A percentile compares a stretch with the other conserved stretches of the same genome.
Conservation (phyloP, 805 yeast species). For the Ogataea salicorniae region DNA sequence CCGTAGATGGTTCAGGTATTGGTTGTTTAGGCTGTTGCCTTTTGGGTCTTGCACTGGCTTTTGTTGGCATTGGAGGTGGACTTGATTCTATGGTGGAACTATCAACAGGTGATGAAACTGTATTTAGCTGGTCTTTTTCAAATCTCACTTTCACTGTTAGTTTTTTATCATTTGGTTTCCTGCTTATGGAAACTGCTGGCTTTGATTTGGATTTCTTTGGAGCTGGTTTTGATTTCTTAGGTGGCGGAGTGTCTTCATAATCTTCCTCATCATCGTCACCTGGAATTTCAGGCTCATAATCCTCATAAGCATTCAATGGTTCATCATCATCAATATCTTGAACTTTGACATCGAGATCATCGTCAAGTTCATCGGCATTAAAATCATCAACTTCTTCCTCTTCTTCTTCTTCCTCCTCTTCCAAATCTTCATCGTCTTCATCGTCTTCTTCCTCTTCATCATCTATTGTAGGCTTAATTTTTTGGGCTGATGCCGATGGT, state of each 20-base stretch:
- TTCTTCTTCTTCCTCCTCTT: conserved; percentile 9
- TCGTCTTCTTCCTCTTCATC: conserved; percentile 1
- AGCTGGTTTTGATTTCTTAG: not conserved
- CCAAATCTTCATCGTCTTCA: conserved; percentile 3
- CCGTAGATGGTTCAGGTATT: not conserved
- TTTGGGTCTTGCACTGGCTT: not conserved
- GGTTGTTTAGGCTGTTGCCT: not conserved
- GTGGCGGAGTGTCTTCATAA: conserved; percentile 2
- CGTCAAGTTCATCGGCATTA: conserved; percentile 16
- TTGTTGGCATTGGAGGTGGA: not conserved
- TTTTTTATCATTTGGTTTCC: conserved; percentile 28
- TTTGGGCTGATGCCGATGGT: too few relatives aligned
- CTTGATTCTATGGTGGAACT: not conserved
- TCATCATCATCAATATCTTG: conserved; percentile 18
- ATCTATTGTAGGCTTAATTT: not conserved
- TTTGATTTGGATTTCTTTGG: not conserved
- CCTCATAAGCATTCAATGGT: conserved; percentile 1
- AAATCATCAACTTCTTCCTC: conserved; percentile 11
- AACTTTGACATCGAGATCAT: conserved; percentile 12
- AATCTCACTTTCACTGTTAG: conserved; percentile 19
- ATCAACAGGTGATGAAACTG: not conserved
- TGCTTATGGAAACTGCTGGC: conserved; percentile 1
- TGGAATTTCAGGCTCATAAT: not conserved
- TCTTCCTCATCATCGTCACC: conserved; percentile 16
- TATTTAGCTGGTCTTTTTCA: conserved; percentile 2